Conservation (phyloP, 2,329 filamentous ascomycete genomes). For the Sclerotinia minor region DNA sequence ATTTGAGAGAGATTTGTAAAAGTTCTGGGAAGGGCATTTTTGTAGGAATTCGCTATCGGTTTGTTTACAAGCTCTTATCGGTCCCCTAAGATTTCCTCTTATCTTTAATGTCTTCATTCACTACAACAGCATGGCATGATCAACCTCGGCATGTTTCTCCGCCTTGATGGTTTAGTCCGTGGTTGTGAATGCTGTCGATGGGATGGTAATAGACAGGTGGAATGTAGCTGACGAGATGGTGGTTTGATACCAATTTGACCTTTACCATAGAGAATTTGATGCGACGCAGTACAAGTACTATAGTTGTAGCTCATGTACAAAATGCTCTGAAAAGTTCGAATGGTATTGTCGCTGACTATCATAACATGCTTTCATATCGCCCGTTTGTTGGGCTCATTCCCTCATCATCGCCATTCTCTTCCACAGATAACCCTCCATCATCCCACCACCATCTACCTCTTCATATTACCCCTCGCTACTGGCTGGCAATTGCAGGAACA, state of each 20-base stretch:
- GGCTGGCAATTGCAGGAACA: conserved; percentile 27
- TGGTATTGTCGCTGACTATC: not conserved
- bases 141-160: not conserved
- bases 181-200: not conserved
- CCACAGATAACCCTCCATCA: not conserved
- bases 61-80: conserved; percentile 11
- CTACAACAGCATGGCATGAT: not conserved
- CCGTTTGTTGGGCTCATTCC: conserved; percentile 3
- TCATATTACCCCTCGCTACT: conserved; percentile 1
- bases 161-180: not conserved
- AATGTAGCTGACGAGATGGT: not conserved
- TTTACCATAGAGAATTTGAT: not conserved
- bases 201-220: not conserved
- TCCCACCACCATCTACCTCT: not conserved
- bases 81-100: not conserved
- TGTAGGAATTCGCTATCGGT: conserved; percentile 6
- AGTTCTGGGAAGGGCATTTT: not conserved
- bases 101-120: conserved; percentile 6
- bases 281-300: not conserved
- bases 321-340: too few species aligned
- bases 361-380: not conserved
- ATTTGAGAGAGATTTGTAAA: not conserved
- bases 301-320: not conserved
- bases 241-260: not conserved
- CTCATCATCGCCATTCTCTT: not conserved